These are phyloP conservation scores for Beauveria scarabaeidicola DNA, from an alignment of 2,329 filamentous ascomycete species.

Conservation along the genomic window DNA sequence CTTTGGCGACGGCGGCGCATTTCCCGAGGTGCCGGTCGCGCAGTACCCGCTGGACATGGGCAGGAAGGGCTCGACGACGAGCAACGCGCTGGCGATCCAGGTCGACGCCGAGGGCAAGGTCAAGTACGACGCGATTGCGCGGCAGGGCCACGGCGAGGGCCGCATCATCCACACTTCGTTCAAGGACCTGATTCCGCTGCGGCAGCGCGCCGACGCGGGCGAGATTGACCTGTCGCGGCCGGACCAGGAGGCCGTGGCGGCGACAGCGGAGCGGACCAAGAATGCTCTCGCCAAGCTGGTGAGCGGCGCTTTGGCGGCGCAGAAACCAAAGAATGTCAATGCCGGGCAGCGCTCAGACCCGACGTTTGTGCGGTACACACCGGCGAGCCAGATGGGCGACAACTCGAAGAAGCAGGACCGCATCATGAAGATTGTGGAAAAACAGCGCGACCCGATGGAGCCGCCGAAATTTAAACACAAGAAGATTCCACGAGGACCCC, in stretches of 20 bases:
- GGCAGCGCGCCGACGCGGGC: constrained; percentile 86
- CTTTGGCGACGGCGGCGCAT: constrained; percentile 92
- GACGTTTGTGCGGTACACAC: constrained; percentile 92
- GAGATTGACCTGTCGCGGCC: constrained; percentile 83
- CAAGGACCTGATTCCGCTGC: constrained; percentile 89
- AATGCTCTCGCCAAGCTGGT: constrained; percentile 76
- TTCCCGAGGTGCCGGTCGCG: constrained; percentile 85
- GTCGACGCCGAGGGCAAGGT: constrained; percentile 88
- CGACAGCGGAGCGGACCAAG: constrained; percentile 80
- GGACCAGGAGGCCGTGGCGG: constrained; percentile 73
- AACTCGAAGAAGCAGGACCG: constrained; percentile 81
- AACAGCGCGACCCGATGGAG: constrained; percentile 90
- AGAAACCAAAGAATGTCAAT: constrained; percentile 93
- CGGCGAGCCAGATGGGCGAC: constrained; percentile 92
- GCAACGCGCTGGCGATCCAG: constrained; percentile 85
- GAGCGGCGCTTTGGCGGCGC: constrained; percentile 75
- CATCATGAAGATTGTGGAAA: constrained; percentile 97
- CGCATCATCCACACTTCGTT: constrained; percentile 91
- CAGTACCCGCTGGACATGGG: constrained; percentile 97
- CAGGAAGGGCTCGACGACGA: constrained; percentile 61
- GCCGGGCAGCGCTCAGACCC: constrained; percentile 72
- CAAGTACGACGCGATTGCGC: constrained; percentile 91
- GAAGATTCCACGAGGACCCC: constrained; percentile 89
- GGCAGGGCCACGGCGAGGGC: constrained; percentile 74
- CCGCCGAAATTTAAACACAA: constrained; percentile 99